A percentile compares a stretch with the other conserved stretches of the same genome.
Evolutionary conservation across 2,329 filamentous ascomycete species (phyloP).

Genomic region (Trichoderma koningiopsis): DNA sequence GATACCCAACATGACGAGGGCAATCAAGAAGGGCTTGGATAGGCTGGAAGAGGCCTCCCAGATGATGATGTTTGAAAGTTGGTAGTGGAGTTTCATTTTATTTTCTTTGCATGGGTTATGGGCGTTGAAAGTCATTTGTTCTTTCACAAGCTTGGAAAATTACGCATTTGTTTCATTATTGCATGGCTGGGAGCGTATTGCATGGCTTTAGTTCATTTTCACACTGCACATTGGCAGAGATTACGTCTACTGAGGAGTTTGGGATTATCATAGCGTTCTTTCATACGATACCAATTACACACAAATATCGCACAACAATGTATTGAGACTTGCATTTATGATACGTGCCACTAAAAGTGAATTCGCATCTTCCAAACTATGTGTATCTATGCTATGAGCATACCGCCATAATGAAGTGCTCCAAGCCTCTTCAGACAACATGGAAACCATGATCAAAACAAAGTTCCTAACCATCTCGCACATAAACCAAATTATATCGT

Average conservation of each 20-base stretch:
- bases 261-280: neutral
- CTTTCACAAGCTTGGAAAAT: neutral
- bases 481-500: conserved; percentile 20
- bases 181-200: neutral
- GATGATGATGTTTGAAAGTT: conserved; percentile 24
- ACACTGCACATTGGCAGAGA: neutral
- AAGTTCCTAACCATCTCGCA: too few species aligned
- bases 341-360: neutral
- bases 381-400: neutral
- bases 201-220: neutral
- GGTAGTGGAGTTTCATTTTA: neutral
- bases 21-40: conserved; percentile 31
- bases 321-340: neutral
- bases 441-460: too few species aligned
- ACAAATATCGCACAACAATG: neutral
- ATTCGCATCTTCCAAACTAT: neutral
- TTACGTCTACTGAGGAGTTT: neutral
- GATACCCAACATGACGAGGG: conserved; percentile 34
- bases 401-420: neutral
- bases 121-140: neutral
- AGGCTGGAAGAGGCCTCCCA: conserved; percentile 21
- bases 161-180: neutral
- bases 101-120: neutral
- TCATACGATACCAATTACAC: neutral
- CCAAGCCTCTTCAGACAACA: too few species aligned